Evolutionary conservation across 2,329 filamentous ascomycete genomes (phyloP).

Genomic region (Phialophora expanda): DNA sequence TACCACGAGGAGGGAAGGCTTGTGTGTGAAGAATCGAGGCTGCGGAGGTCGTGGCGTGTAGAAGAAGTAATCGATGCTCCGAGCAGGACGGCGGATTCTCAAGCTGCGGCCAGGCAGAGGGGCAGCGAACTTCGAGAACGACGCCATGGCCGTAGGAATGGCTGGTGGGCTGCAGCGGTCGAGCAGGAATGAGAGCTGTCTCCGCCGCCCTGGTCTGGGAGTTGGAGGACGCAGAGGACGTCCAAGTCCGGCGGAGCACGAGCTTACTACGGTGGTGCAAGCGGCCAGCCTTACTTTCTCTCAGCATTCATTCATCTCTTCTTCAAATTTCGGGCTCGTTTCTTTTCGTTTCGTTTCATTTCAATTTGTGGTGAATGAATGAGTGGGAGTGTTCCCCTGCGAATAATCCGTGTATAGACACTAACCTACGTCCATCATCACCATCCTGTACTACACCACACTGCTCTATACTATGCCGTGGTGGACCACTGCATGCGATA

Average conservation of each 20-base stretch:
- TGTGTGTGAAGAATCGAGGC: constrained; percentile 63
- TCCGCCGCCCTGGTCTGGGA: background rate
- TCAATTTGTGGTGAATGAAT: no score
- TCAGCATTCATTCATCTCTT: no score
- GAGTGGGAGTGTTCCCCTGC: no score
- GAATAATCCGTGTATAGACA: background rate
- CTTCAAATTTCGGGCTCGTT: no score
- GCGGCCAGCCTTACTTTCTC: no score
- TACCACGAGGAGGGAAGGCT: constrained; percentile 59
- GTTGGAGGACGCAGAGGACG: background rate
- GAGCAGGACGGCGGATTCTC: constrained; percentile 8
- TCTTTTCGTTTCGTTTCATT: no score
- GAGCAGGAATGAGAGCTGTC: background rate
- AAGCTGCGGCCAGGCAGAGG: constrained; percentile 15
- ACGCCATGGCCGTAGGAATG: background rate
- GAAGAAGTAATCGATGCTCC: constrained; percentile 30
- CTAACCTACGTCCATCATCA: background rate
- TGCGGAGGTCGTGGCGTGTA: constrained; percentile 34
- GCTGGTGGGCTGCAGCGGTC: background rate
- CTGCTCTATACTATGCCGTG: background rate
- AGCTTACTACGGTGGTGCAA: background rate
- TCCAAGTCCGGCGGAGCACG: background rate
- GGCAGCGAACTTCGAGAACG: constrained; percentile 13
- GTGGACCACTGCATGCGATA: background rate
- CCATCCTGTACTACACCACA: background rate